phyloP scores from a whole-genome alignment of 176 grass and related monocot species.

The Cenchrus americanus region DNA sequence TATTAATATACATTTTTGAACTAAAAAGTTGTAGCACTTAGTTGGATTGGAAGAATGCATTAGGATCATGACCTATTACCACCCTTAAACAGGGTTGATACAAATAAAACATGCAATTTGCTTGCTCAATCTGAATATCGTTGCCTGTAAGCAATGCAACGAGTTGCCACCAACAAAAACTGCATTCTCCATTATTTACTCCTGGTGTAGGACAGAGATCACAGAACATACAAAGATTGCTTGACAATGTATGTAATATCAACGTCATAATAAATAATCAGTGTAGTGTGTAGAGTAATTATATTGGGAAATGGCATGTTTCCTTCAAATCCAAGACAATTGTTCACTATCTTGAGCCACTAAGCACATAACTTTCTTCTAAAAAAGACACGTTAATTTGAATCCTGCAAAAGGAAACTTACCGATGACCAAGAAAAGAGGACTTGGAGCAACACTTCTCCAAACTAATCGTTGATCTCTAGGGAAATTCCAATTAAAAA shows the following conservation, averaged over 20 bases:
- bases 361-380: background rate
- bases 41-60: no score
- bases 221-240: background rate
- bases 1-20: no score
- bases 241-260: background rate
- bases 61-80: no score
- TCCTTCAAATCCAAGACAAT: background rate
- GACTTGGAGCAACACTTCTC: background rate
- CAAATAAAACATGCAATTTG: background rate
- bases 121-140: background rate
- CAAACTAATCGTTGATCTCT: background rate
- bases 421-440: background rate
- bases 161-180: conserved; percentile 20
- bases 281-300: background rate
- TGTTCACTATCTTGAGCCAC: background rate
- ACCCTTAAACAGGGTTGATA: no score
- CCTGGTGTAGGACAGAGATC: background rate
- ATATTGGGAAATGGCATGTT: background rate
- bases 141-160: conserved; percentile 32
- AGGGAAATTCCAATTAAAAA: background rate
- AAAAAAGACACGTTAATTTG: background rate
- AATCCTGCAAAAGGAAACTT: background rate
- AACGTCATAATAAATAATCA: background rate
- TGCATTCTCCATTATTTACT: conserved; percentile 12
- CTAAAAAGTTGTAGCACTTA: no score